phyloP scores from a whole-genome alignment of 768 basidiomycete genomes.

The Amanita fuliginea region DNA sequence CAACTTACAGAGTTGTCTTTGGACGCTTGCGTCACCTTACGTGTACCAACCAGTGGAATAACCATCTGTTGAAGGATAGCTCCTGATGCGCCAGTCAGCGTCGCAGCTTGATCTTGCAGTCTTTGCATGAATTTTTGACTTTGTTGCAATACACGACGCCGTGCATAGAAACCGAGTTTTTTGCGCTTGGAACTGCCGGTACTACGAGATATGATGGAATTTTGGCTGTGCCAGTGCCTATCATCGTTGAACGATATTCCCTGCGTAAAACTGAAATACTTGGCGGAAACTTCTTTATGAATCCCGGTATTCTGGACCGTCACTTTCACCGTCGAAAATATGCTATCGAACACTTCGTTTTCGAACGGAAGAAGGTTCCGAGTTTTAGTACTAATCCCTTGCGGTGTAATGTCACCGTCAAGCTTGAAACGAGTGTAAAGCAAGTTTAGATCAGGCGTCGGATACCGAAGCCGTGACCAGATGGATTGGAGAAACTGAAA shows the following conservation, averaged over 20 bases:
- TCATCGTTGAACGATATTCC: conserved; percentile 36
- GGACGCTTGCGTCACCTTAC: neutral
- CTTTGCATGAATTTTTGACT: conserved; percentile 50
- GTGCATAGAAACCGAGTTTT: conserved; percentile 4
- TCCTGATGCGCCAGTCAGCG: conserved; percentile 54
- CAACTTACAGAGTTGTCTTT: neutral
- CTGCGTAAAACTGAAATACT: conserved; percentile 26
- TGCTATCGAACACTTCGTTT: conserved; percentile 20
- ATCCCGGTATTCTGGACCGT: conserved; percentile 7
- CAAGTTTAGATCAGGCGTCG: conserved; percentile 9
- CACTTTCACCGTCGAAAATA: conserved; percentile 15
- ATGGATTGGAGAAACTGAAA: neutral
- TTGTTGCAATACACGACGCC: neutral
- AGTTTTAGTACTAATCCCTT: neutral
- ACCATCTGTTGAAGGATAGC: conserved; percentile 36
- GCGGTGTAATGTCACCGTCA: neutral
- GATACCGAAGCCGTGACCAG: conserved; percentile 8
- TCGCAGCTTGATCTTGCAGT: conserved; percentile 48
- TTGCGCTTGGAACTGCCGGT: conserved; percentile 30
- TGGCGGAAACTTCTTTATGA: conserved; percentile 6
- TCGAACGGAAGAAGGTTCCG: conserved; percentile 23
- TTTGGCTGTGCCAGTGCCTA: conserved; percentile 50
- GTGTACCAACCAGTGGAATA: conserved; percentile 32
- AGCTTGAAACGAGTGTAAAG: conserved; percentile 12
- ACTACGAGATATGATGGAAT: conserved; percentile 39